Base-by-base conservation (phyloP, 331 rosid genomes). In the Quercus phellos region DNA sequence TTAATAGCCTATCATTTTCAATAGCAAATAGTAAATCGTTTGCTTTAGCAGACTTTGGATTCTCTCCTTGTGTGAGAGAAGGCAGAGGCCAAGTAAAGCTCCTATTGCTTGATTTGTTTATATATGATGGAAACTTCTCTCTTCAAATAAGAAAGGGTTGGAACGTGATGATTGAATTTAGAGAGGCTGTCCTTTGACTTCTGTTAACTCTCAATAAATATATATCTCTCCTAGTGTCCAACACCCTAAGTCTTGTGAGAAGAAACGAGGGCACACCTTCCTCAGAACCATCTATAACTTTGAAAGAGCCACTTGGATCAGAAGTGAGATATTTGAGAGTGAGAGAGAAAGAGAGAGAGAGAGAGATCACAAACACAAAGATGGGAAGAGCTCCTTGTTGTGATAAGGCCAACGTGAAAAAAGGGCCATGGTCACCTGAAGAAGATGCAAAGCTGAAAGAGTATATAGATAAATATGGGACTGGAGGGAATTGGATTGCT, bases 371-470 rank as follows among this genome's bases (percentile, higher is more conserved):
- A 46, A 13, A 12, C 53, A 46, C 53, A 46, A 13, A 3, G 38
- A 94, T 92, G 98, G 98, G 98, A 0, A 92, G 98, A 77, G 92
- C 97, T 87, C 98, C 98, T 60, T 94, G 98, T 38, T 94, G 98
- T 81, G 98, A 94, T 81, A 94, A 94, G 86, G 90, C 91, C 30
- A 92, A 87, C 80, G 98, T 94, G 68, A 94, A 94, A 92, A 94
- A 70, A 81, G 98, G 98, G 5, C 98, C 98, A 75, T 94, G 98
- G 98, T 90, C 98, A 34, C 97, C 94, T 13, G 97, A 94, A 82
- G 98, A 94, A 88, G 98, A 94, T 85, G 86, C 87, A 26, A 90
- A 83, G 87, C 91, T 94, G 0, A 94, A 83, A 64, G 88, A 92
- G 7, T 92, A 82, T 55, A 90, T 94, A 76, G 84, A 94, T 0